Base-by-base conservation (phyloP, 495 filamentous ascomycete species). In the Cercophora sp. region DNA sequence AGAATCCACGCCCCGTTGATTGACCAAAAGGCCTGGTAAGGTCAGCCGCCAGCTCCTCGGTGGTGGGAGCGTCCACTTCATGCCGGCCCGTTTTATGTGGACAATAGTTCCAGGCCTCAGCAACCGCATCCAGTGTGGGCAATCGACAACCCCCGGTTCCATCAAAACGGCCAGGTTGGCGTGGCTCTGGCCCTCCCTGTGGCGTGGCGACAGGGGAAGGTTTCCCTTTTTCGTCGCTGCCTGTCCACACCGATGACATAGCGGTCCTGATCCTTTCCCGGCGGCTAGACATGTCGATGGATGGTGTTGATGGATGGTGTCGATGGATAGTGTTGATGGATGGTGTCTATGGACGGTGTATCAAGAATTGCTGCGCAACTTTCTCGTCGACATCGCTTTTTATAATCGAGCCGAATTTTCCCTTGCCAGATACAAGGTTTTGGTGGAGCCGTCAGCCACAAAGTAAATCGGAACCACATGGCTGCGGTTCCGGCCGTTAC, bases 1-100 rank as follows among this genome's bases (percentile, higher is more conserved):
- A 50, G 47, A 50, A 50, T 10, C 47, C 47, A 5, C 47, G 47
- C 34, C 47, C 47, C 20, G 47, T 50, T 23, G 47, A 50, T 50
- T 50, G 47, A 18, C 47, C 35, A 50, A 40, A 39, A 13, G 47
- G 35, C 19, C 47, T 50, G 26, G 22, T 27, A 23, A 40, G 47
- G 34, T 50, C 35, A 23, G 34, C 22, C 20, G 47, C 47, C 35
- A 50, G 34, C 18, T 40, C 40, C 27, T 35, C 16, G 3, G 47
- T 26, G 32, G 24, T 39, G 15, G 47, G 22, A 8, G 19, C 2
- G 47, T 50, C 3, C 20, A 50, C 22, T 50, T 50, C 47, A 20
- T 50, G 34, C 34, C 23, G 10, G 18, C 29, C 35, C n/a, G n/a
- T n/a, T 8, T 26, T 18, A 40, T 27, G 9, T n/a, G 9, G 19